These are phyloP conservation scores for Arbutus unedo DNA, from an alignment of 148 eudicot species.

Conservation along the genomic window DNA sequence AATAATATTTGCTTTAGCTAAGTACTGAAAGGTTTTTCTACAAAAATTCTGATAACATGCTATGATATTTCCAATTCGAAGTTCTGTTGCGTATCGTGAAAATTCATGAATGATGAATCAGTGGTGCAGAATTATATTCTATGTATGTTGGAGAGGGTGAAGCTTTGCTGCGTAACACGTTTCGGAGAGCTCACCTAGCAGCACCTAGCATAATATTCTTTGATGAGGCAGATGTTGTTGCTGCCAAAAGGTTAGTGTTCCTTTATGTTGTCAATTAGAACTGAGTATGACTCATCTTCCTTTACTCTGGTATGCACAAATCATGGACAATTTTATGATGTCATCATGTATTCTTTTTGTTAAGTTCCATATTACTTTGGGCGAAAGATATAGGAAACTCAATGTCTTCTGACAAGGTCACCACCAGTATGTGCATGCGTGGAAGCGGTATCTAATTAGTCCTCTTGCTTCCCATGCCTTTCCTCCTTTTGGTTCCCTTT, in stretches of 20 bases:
- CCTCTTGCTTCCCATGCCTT: background rate
- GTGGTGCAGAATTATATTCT: constrained; percentile 91
- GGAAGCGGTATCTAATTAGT: background rate
- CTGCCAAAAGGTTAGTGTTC: constrained; percentile 56
- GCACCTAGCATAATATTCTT: constrained; percentile 97
- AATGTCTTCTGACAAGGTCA: too few species aligned
- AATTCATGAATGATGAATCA: constrained; percentile 27
- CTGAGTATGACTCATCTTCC: background rate
- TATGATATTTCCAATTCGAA: too few species aligned
- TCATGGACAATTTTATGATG: background rate
- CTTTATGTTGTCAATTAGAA: background rate
- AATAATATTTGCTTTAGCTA: background rate
- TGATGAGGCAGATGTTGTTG: constrained; percentile 92
- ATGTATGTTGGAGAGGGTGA: constrained; percentile 99
- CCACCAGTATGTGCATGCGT: background rate
- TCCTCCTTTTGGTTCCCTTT: background rate
- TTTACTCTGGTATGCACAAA: background rate
- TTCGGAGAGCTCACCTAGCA: constrained; percentile 90
- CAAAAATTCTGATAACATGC: background rate
- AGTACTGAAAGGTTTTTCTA: background rate
- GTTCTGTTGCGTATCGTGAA: background rate
- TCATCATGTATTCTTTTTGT: background rate
- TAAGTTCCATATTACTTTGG: too few species aligned
- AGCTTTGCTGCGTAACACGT: constrained; percentile 82
- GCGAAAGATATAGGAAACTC: too few species aligned